Conservation (phyloP, 139 green algal genomes). For the Coelastrella sp. region DNA sequence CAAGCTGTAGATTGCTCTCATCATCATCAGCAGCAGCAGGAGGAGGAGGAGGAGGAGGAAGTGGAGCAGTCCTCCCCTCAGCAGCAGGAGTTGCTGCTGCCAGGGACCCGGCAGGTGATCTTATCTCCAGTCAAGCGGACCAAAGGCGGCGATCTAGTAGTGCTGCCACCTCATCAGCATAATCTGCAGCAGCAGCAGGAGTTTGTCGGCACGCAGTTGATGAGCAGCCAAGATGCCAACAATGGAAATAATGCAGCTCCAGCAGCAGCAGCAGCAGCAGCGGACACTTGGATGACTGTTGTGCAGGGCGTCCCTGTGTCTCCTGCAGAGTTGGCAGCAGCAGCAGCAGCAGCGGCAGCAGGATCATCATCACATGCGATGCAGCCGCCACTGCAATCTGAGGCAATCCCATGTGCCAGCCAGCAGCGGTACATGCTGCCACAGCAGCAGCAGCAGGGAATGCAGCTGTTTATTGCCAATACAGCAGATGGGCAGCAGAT, state of each 20-base stretch:
- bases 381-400: background rate
- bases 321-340: background rate
- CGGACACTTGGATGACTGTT: background rate
- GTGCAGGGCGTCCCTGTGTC: background rate
- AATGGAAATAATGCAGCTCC: background rate
- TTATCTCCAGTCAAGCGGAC: conserved; percentile 18
- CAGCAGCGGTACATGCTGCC: background rate
- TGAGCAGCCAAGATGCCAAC: background rate
- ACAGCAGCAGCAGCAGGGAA: conserved; percentile 1
- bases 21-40: conserved; percentile 33
- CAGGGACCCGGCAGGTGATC: background rate
- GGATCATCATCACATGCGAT: background rate
- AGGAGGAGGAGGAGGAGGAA: conserved; percentile 11
- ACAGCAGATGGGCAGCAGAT: conserved; percentile 41
- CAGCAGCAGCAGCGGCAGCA: background rate
- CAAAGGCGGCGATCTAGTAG: background rate
- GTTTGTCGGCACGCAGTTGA: background rate
- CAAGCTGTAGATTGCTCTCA: too few species aligned
- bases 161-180: conserved; percentile 6
- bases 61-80: conserved; percentile 11
- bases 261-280: conserved; percentile 8
- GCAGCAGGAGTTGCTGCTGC: conserved; percentile 11
- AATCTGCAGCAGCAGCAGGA: conserved; percentile 24
- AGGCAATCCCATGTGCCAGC: background rate
- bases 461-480: conserved; percentile 5